Percentiles rank a stretch among this genome's conserved stretches.
phyloP scores from a whole-genome alignment of 495 filamentous ascomycete species.

The Hyphodiscus hymeniophilus region DNA sequence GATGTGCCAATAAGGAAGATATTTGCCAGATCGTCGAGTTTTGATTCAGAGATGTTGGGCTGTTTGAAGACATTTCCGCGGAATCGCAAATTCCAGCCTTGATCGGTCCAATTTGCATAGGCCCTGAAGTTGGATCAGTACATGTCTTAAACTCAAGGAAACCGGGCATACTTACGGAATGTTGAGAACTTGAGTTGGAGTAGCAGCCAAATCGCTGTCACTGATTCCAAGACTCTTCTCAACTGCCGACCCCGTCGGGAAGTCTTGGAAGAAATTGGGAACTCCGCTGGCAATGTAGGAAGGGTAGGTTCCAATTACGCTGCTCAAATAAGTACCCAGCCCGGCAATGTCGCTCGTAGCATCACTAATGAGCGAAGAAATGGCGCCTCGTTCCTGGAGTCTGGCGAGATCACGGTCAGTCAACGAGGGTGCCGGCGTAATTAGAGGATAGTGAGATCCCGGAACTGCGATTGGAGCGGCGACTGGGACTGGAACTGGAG shows the following conservation, averaged over 20 bases:
- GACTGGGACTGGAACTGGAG: slow-evolving; percentile 1
- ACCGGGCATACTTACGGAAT: slow-evolving; percentile 40
- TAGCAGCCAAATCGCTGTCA: slow-evolving; percentile 43
- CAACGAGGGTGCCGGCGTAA: slow-evolving; percentile 37
- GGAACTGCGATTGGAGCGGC: slow-evolving; percentile 12
- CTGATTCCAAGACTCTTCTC: slow-evolving; percentile 50
- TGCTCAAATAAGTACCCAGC: slow-evolving; percentile 38
- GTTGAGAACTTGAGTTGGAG: slow-evolving; percentile 65
- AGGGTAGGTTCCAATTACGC: slow-evolving; percentile 42
- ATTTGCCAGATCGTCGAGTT: slow-evolving; percentile 58
- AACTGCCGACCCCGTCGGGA: slow-evolving; percentile 54
- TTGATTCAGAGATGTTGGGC: slow-evolving; percentile 53
- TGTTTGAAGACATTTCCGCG: slow-evolving; percentile 76
- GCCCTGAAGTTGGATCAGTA: slow-evolving; percentile 28
- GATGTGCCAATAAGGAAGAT: slow-evolving; percentile 57
- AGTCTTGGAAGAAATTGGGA: slow-evolving; percentile 57
- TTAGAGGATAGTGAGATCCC: slow-evolving; percentile 33
- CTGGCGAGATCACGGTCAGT: slow-evolving; percentile 25
- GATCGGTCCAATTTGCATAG: slow-evolving; percentile 74
- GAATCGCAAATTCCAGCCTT: slow-evolving; percentile 68
- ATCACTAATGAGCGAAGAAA: slow-evolving; percentile 11
- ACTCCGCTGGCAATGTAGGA: slow-evolving; percentile 55
- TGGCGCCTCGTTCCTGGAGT: slow-evolving; percentile 24
- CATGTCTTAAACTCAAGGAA: neutral
- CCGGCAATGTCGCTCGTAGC: slow-evolving; percentile 24